These are phyloP conservation scores for Pyronema domesticum DNA, from an alignment of 495 filamentous ascomycete genomes.

Conservation along the genomic window DNA sequence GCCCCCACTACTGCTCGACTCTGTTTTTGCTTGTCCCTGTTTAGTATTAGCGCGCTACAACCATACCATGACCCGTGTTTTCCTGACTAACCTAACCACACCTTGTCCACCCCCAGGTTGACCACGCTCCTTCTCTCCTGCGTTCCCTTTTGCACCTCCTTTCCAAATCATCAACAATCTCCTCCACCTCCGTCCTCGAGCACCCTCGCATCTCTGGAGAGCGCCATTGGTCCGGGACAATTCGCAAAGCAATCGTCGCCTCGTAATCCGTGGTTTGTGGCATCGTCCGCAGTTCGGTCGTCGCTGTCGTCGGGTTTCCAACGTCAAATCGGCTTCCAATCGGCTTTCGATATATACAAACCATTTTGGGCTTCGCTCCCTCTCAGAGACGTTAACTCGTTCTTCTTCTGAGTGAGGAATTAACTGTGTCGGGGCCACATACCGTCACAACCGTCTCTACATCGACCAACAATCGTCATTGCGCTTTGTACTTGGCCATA, in stretches of 20 bases:
- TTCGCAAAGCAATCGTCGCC: slow-evolving; percentile 11
- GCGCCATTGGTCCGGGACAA: slow-evolving; percentile 22
- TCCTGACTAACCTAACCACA: slow-evolving; percentile 16
- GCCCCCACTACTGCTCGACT: slow-evolving; percentile 22
- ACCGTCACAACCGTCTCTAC: background rate
- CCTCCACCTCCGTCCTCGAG: slow-evolving; percentile 19
- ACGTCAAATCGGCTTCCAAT: slow-evolving; percentile 15
- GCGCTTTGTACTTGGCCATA: slow-evolving; percentile 2
- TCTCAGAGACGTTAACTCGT: slow-evolving; percentile 26
- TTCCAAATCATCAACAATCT: slow-evolving; percentile 14
- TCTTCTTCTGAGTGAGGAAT: slow-evolving; percentile 23
- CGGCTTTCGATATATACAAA: background rate
- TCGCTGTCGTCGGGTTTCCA: slow-evolving; percentile 19
- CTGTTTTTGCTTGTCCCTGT: slow-evolving; percentile 12
- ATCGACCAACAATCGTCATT: background rate
- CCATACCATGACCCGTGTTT: background rate
- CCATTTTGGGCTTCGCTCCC: background rate
- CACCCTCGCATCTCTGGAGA: slow-evolving; percentile 22
- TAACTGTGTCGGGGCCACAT: background rate
- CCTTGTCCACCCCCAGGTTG: slow-evolving; percentile 21
- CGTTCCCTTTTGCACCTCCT: slow-evolving; percentile 24
- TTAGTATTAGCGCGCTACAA: slow-evolving; percentile 4
- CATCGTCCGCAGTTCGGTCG: slow-evolving; percentile 8
- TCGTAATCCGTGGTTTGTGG: slow-evolving; percentile 23
- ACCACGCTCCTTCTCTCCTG: slow-evolving; percentile 25